Evolutionary conservation across 2,329 filamentous ascomycete species (phyloP).

Genomic region (Aspergillus brasiliensis): DNA sequence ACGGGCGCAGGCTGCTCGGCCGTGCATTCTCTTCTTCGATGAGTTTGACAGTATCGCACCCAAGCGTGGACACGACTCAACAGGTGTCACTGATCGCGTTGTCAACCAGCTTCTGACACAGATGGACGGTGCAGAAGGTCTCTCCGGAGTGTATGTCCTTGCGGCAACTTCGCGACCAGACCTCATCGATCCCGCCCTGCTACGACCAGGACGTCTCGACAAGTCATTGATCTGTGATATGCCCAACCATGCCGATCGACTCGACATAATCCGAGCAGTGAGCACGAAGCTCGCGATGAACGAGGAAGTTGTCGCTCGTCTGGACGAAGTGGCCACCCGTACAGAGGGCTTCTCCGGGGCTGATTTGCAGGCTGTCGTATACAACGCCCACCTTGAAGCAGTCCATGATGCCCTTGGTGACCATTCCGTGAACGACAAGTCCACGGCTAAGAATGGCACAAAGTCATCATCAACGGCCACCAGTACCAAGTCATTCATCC

Average conservation of each 20-base stretch:
- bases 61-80: constrained; percentile 94
- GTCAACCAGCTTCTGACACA: constrained; percentile 98
- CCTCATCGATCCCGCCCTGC: constrained; percentile 88
- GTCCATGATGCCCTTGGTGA: constrained; percentile 88
- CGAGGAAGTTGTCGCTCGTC: constrained; percentile 62
- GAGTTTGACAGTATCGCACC: constrained; percentile 98
- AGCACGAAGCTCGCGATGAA: constrained; percentile 76
- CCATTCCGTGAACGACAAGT: constrained; percentile 49
- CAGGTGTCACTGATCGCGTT: constrained; percentile 96
- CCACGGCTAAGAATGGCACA: constrained; percentile 28
- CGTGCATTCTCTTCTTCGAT: constrained; percentile 96
- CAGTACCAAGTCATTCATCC: constrained; percentile 61
- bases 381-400: constrained; percentile 94
- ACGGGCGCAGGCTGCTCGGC: constrained; percentile 80
- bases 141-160: constrained; percentile 93
- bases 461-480: constrained; percentile 35
- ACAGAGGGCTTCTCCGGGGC: constrained; percentile 94
- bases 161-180: constrained; percentile 93
- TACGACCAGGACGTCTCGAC: constrained; percentile 88
- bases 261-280: constrained; percentile 87
- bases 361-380: constrained; percentile 90
- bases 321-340: constrained; percentile 73
- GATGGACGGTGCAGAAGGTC: constrained; percentile 96
- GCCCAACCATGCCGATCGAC: constrained; percentile 74
- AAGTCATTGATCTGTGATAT: constrained; percentile 93